Evolutionary conservation across 108 stramenopile genomes (phyloP).

Genomic region (Parietichytrium sp.): DNA sequence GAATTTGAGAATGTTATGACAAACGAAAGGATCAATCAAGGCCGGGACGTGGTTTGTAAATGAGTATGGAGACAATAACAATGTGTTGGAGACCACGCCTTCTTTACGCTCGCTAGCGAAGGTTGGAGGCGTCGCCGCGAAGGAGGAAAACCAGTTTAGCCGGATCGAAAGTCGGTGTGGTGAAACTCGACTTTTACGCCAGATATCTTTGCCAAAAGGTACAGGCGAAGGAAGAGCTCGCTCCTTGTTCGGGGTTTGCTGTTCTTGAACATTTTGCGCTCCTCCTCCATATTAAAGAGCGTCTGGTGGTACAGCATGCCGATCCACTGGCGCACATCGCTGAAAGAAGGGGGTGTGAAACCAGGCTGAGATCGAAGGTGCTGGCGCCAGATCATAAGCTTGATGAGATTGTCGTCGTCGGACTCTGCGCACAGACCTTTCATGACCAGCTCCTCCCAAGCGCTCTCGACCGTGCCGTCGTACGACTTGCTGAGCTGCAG

Average conservation of each 20-base stretch:
- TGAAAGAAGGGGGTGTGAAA: constrained; percentile 5
- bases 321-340: constrained; percentile 3
- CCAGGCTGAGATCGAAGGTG: neutral
- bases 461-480: neutral
- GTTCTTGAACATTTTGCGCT: constrained; percentile 4
- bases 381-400: constrained; percentile 25
- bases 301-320: constrained; percentile 26
- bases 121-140: too few relatives aligned
- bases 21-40: too few relatives aligned
- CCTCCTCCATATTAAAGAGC: constrained; percentile 11
- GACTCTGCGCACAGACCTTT: neutral
- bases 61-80: too few relatives aligned
- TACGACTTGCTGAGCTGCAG: constrained; percentile 12
- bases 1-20: too few relatives aligned
- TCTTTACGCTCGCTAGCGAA: too few relatives aligned
- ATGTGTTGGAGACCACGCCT: too few relatives aligned
- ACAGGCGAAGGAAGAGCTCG: constrained; percentile 25
- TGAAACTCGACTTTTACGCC: constrained; percentile 26
- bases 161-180: constrained; percentile 38
- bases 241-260: constrained; percentile 9
- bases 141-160: neutral
- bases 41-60: too few relatives aligned
- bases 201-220: constrained; percentile 18
- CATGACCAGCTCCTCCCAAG: neutral
- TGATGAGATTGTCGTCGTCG: constrained; percentile 29